phyloP scores from a whole-genome alignment of 1,284 basidiomycete species.

The Ustilago hordei region DNA sequence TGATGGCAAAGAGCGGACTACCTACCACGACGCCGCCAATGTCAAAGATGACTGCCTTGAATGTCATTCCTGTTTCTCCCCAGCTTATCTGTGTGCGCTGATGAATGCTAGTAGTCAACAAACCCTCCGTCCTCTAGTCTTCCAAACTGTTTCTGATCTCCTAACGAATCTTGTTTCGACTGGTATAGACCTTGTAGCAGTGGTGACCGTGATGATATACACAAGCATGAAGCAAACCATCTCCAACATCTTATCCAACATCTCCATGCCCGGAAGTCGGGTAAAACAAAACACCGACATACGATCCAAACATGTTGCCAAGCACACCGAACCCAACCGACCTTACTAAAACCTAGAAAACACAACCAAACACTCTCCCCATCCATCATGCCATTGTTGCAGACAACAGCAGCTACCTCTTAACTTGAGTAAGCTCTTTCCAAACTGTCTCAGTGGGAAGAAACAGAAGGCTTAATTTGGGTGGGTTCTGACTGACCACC shows the following conservation, averaged over 20 bases:
- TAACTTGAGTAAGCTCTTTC: too few relatives aligned
- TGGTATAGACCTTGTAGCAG: background rate
- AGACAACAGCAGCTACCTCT: too few relatives aligned
- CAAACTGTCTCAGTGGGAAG: too few relatives aligned
- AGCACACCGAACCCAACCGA: too few relatives aligned
- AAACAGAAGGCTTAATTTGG: too few relatives aligned
- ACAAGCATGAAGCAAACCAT: background rate
- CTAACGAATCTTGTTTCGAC: too few relatives aligned
- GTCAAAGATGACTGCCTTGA: slow-evolving; percentile 66
- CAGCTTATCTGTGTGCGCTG: background rate
- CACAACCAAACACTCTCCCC: too few relatives aligned
- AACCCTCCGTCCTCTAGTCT: too few relatives aligned
- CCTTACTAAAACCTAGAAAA: too few relatives aligned
- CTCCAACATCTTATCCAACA: background rate
- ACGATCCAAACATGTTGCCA: background rate
- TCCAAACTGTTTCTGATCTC: too few relatives aligned
- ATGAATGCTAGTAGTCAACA: background rate
- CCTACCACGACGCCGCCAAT: slow-evolving; percentile 70
- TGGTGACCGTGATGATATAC: background rate
- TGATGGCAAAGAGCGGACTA: slow-evolving; percentile 66
- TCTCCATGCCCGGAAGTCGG: slow-evolving; percentile 32
- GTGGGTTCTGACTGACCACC: too few relatives aligned
- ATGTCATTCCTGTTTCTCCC: slow-evolving; percentile 11
- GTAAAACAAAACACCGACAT: slow-evolving; percentile 12
- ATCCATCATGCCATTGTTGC: too few relatives aligned